These are phyloP conservation scores for Lactifluus volemus DNA, from an alignment of 768 basidiomycete genomes.

Conservation along the genomic window DNA sequence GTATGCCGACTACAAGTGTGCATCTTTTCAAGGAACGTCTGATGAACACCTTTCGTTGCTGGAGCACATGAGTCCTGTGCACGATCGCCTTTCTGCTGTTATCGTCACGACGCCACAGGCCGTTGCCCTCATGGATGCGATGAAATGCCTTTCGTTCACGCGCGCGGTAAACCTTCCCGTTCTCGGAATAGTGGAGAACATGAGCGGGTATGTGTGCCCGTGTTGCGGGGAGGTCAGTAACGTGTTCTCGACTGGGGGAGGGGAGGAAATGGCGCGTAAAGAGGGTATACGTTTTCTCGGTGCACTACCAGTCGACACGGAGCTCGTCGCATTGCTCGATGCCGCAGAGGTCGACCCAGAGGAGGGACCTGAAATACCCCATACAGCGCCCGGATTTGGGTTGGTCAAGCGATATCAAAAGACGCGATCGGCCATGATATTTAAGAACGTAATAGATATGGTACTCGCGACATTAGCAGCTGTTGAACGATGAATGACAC, in stretches of 20 bases:
- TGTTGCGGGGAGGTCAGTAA: conserved; percentile 95
- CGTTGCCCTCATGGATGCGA: conserved; percentile 88
- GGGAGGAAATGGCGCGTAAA: conserved; percentile 73
- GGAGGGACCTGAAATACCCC: conserved; percentile 18
- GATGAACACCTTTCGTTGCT: conserved; percentile 96
- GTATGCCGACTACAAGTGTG: background rate
- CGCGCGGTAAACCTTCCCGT: conserved; percentile 80
- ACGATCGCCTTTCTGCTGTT: conserved; percentile 68
- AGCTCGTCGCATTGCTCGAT: conserved; percentile 80
- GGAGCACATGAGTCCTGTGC: conserved; percentile 85
- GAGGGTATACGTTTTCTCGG: conserved; percentile 77
- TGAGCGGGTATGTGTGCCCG: conserved; percentile 99
- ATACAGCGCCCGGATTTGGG: conserved; percentile 31
- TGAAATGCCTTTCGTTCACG: conserved; percentile 95
- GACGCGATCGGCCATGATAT: conserved; percentile 65
- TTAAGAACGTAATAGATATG: conserved; percentile 47
- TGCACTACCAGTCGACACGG: conserved; percentile 86
- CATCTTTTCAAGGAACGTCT: conserved; percentile 69
- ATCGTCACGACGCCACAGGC: conserved; percentile 98
- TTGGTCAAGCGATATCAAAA: conserved; percentile 53
- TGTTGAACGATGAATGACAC: background rate
- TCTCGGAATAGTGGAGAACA: conserved; percentile 92
- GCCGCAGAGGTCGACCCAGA: conserved; percentile 34
- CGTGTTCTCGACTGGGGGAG: conserved; percentile 91
- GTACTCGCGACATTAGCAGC: conserved; percentile 28